phyloP scores from a whole-genome alignment of 1,284 basidiomycete genomes.

The Ceratobasidium sp. region DNA sequence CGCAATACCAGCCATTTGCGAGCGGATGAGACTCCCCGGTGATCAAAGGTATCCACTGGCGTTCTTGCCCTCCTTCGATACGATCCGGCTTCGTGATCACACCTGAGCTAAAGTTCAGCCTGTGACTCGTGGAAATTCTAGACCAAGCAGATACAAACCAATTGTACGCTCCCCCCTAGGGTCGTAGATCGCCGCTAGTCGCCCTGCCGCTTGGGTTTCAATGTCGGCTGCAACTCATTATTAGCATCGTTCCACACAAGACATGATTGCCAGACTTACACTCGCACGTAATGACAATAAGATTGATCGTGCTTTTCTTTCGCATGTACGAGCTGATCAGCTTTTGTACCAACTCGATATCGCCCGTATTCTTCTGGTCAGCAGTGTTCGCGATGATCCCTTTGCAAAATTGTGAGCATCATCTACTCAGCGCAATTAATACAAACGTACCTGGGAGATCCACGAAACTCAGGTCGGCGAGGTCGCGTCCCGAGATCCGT shows the following conservation, averaged over 20 bases:
- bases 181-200: background rate
- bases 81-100: slow-evolving; percentile 74
- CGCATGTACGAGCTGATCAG: slow-evolving; percentile 6
- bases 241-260: background rate
- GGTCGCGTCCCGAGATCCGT: slow-evolving; percentile 59
- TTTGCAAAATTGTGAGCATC: background rate
- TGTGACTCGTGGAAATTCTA: background rate
- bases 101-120: slow-evolving; percentile 55
- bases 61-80: slow-evolving; percentile 57
- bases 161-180: slow-evolving; percentile 11
- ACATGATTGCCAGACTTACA: background rate
- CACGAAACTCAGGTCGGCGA: slow-evolving; percentile 64
- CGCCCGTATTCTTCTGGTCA: background rate
- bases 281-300: slow-evolving; percentile 3
- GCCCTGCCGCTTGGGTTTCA: background rate
- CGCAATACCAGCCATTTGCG: slow-evolving; percentile 72
- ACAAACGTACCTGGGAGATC: slow-evolving; percentile 62
- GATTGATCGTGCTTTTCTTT: background rate
- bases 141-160: background rate
- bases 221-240: background rate
- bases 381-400: slow-evolving; percentile 15
- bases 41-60: slow-evolving; percentile 57
- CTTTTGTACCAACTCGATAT: slow-evolving; percentile 3
- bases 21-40: slow-evolving; percentile 64
- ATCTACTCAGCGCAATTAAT: background rate